Evolutionary conservation across 2,329 filamentous ascomycete species (phyloP).

Genomic region (Fusarium nurragi): DNA sequence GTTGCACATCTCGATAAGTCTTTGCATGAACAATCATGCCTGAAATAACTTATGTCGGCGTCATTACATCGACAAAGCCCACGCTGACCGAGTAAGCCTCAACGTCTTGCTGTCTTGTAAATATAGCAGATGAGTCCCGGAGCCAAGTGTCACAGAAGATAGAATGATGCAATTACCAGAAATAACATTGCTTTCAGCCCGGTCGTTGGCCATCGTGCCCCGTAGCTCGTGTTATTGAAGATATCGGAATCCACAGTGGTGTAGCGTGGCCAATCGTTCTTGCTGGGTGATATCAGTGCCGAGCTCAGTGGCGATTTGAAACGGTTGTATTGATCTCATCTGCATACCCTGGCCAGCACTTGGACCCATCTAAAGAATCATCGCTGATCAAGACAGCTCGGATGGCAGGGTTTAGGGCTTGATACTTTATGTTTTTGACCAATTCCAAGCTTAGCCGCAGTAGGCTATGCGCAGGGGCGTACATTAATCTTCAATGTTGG

Average conservation of each 20-base stretch:
- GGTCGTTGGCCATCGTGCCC: conserved; percentile 25
- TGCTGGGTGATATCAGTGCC: conserved; percentile 18
- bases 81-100: conserved; percentile 7
- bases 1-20: conserved; percentile 38
- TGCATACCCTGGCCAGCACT: conserved; percentile 14
- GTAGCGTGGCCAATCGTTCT: conserved; percentile 25
- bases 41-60: conserved; percentile 29
- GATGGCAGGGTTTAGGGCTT: conserved; percentile 9
- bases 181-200: conserved; percentile 16
- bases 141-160: conserved; percentile 35
- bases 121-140: conserved; percentile 17
- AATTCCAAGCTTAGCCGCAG: conserved; percentile 10
- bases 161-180: conserved; percentile 34
- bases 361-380: conserved; percentile 16
- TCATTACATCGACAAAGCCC: conserved; percentile 30
- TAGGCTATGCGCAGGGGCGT: conserved; percentile 17
- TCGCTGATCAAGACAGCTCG: conserved; percentile 17
- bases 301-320: conserved; percentile 34
- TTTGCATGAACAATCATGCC: conserved; percentile 37
- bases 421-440: conserved; percentile 7
- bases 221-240: conserved; percentile 34
- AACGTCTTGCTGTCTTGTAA: conserved; percentile 12
- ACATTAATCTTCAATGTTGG: conserved; percentile 32
- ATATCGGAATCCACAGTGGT: conserved; percentile 16
- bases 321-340: conserved; percentile 29